A percentile compares a stretch with the other conserved stretches of the same genome.
Evolutionary conservation across 2,329 filamentous ascomycete species (phyloP).

Genomic region (Drechslerella coelobrocha): DNA sequence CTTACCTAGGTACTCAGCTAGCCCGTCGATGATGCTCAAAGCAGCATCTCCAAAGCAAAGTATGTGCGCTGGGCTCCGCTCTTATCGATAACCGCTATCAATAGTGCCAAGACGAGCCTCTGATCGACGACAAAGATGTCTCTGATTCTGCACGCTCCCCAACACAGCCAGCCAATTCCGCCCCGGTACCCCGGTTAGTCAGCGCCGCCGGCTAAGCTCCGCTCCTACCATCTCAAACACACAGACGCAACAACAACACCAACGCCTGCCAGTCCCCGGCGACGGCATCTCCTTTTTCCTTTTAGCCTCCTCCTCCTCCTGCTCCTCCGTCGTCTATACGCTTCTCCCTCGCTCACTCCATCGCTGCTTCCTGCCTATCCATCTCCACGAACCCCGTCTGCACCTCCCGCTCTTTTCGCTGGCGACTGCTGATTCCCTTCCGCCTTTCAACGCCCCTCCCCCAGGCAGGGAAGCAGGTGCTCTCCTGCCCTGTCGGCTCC

Average conservation of each 20-base stretch:
- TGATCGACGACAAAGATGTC: no score
- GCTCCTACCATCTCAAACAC: no score
- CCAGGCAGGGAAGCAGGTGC: constrained; percentile 19
- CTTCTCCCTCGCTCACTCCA: background rate
- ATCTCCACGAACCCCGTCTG: background rate
- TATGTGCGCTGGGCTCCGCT: no score
- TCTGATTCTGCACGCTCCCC: no score
- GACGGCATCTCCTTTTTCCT: background rate
- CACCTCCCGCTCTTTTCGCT: background rate
- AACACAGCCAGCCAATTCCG: no score
- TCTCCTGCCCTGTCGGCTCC: background rate
- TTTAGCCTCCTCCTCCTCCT: constrained; percentile 1
- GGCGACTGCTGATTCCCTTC: background rate
- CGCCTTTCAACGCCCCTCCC: background rate
- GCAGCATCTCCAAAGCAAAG: no score
- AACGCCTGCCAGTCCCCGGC: background rate
- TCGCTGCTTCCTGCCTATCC: background rate
- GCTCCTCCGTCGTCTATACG: background rate
- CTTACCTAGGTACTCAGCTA: no score
- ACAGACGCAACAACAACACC: no score
- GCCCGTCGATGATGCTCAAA: no score
- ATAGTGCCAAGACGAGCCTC: no score
- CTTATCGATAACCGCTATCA: no score
- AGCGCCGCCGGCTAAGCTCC: background rate
- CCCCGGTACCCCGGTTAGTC: background rate